Evolutionary conservation across 2,329 filamentous ascomycete genomes (phyloP).

Genomic region (Lecanicillium sp.): DNA sequence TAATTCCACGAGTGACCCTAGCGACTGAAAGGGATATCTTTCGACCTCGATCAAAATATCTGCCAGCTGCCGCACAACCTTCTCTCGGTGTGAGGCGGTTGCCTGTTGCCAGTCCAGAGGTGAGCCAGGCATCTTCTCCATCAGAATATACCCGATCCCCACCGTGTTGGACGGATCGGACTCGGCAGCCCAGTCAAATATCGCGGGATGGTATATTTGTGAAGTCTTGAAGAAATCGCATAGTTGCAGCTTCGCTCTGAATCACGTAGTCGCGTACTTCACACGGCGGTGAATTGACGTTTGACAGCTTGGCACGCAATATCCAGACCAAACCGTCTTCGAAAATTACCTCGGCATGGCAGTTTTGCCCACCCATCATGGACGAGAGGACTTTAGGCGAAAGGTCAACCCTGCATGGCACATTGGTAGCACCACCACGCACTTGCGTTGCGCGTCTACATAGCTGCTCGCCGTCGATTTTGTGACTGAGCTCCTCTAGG

Average conservation of each 20-base stretch:
- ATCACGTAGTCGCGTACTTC: constrained; percentile 17
- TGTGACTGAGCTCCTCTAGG: not conserved
- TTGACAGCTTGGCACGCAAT: constrained; percentile 16
- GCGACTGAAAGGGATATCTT: constrained; percentile 19
- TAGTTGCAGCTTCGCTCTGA: constrained; percentile 18
- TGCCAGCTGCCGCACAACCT: constrained; percentile 21
- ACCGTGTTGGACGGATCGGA: constrained; percentile 22
- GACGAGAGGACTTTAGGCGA: constrained; percentile 12
- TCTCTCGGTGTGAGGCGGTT: constrained; percentile 18
- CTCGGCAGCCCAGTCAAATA: constrained; percentile 25
- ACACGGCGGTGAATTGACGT: constrained; percentile 13
- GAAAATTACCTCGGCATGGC: constrained; percentile 19
- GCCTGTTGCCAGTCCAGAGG: constrained; percentile 25
- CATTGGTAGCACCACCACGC: constrained; percentile 4
- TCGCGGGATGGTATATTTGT: constrained; percentile 23
- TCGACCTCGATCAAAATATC: constrained; percentile 24
- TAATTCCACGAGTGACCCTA: constrained; percentile 16
- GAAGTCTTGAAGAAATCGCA: constrained; percentile 15
- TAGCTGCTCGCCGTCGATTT: constrained; percentile 12
- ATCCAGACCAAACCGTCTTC: constrained; percentile 18
- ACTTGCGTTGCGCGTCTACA: constrained; percentile 13
- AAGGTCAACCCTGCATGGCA: constrained; percentile 14
- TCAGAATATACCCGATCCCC: constrained; percentile 31
- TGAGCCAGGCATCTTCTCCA: constrained; percentile 29
- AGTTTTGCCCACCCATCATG: constrained; percentile 20